Base-by-base conservation (phyloP, 805 yeast species). In the Yarrowia deformans region DNA sequence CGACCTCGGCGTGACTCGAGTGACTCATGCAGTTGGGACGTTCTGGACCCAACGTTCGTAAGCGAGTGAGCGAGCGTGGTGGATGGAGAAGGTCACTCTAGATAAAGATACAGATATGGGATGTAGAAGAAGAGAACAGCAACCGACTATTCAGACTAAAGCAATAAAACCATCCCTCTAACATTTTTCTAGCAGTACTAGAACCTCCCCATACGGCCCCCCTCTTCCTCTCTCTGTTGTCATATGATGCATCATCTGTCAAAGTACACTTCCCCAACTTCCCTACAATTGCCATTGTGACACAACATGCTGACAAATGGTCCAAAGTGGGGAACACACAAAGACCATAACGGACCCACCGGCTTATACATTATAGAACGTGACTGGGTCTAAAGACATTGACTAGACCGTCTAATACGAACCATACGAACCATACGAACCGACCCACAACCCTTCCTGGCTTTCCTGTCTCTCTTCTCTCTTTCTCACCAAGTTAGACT, bases 11-110 rank as follows among this genome's bases (percentile, higher is more conserved):
- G 39, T 54, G 60, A 54, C 60, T 54, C 60, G 32, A 35, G n/a
- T 54, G 60, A 54, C 60, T 54, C 60, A 54, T 54, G 60, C 54
- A 49, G 19, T 23, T 39, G 58, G 58, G 58, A 54, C 45, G 60
- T 37, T 54, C 60, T 39, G 45, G 60, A 54, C 60, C 35, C 45
- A 54, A 19, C 23, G 45, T 23, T 50, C 29, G 29, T 23, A 23
- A 23, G 29, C 29, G 29, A 23, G 29, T 23, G 29, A 23, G 29
- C 29, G 29, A 23, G 29, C 29, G 29, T 23, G 29, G 29, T 23
- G 29, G 29, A 23, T 23, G 29, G 29, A 4, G 29, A 23, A 23
- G 29, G 29, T 23, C 29, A 23, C 2, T 23, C 29, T 23, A 23
- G 29, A 4, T 23, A 23, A 23, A 2, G 29, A 23, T 23, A 23